Evolutionary conservation across 2,329 filamentous ascomycete genomes (phyloP).

Genomic region (Chaetothyriales sp.): DNA sequence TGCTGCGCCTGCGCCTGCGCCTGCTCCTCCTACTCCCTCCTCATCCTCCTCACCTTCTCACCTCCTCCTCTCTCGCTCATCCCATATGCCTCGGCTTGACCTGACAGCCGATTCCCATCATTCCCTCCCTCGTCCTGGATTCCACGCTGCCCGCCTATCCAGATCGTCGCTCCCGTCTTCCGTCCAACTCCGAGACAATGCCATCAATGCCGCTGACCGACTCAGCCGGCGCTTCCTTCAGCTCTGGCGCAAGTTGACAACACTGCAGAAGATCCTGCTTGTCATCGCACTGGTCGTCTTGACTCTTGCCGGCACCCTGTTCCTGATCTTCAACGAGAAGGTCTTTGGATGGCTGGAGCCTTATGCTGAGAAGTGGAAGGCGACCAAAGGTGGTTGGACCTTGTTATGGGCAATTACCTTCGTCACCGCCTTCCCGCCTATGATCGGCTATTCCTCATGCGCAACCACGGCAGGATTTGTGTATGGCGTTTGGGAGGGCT

Average conservation of each 20-base stretch:
- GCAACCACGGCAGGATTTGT: slow-evolving; percentile 56
- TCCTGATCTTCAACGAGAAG: slow-evolving; percentile 61
- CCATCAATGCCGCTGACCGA: slow-evolving; percentile 24
- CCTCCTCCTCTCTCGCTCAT: too few relatives aligned
- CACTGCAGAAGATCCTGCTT: slow-evolving; percentile 47
- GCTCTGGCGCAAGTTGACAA: slow-evolving; percentile 27
- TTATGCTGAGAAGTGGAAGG: slow-evolving; percentile 60
- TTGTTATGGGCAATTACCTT: slow-evolving; percentile 65
- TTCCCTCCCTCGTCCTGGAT: too few relatives aligned
- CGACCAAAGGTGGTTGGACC: slow-evolving; percentile 53
- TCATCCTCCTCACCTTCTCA: too few relatives aligned
- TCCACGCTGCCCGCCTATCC: too few relatives aligned
- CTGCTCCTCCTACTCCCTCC: too few relatives aligned
- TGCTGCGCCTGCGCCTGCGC: too few relatives aligned
- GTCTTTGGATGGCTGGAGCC: slow-evolving; percentile 66
- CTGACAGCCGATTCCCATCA: too few relatives aligned
- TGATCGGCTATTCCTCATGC: slow-evolving; percentile 74
- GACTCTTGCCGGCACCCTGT: slow-evolving; percentile 47
- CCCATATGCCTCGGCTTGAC: too few relatives aligned
- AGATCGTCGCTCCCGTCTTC: slow-evolving; percentile 6
- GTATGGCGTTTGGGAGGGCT: slow-evolving; percentile 57
- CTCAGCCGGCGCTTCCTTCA: slow-evolving; percentile 21
- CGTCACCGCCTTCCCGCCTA: slow-evolving; percentile 64
- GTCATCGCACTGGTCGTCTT: slow-evolving; percentile 35
- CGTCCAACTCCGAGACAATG: slow-evolving; percentile 23